Evolutionary conservation across 2,329 filamentous ascomycete species (phyloP).

Genomic region (Aspergillus calidoustus): DNA sequence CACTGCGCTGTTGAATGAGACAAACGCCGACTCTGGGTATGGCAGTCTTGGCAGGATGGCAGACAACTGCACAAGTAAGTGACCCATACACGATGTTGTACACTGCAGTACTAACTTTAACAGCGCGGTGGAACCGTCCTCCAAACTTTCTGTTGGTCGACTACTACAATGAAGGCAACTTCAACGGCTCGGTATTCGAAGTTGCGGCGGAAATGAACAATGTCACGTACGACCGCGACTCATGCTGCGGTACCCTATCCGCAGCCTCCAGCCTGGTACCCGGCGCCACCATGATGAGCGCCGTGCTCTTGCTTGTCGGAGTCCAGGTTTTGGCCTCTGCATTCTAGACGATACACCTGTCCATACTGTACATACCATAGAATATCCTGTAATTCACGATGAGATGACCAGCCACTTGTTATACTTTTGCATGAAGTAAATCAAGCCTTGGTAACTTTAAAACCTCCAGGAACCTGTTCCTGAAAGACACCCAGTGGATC

Average conservation of each 20-base stretch:
- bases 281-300: conserved; percentile 24
- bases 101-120: conserved; percentile 20
- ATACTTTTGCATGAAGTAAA: neutral
- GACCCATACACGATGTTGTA: neutral
- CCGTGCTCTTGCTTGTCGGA: conserved; percentile 29
- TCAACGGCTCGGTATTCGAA: conserved; percentile 76
- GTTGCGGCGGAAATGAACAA: conserved; percentile 73
- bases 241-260: conserved; percentile 44
- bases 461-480: neutral
- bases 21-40: conserved; percentile 68
- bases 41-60: conserved; percentile 70
- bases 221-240: conserved; percentile 64
- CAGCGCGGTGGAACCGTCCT: conserved; percentile 65
- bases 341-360: conserved; percentile 28
- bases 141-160: conserved; percentile 84
- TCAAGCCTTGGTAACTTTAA: neutral
- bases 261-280: conserved; percentile 30
- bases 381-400: conserved; percentile 16
- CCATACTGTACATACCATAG: conserved; percentile 17
- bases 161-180: conserved; percentile 75
- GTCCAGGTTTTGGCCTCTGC: conserved; percentile 29
- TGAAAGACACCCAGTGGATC: neutral
- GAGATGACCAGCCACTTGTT: conserved; percentile 8
- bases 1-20: conserved; percentile 69
- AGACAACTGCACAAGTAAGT: conserved; percentile 62